phyloP scores from a whole-genome alignment of 2,329 filamentous ascomycete genomes.

The Stagonosporopsis vannaccii region DNA sequence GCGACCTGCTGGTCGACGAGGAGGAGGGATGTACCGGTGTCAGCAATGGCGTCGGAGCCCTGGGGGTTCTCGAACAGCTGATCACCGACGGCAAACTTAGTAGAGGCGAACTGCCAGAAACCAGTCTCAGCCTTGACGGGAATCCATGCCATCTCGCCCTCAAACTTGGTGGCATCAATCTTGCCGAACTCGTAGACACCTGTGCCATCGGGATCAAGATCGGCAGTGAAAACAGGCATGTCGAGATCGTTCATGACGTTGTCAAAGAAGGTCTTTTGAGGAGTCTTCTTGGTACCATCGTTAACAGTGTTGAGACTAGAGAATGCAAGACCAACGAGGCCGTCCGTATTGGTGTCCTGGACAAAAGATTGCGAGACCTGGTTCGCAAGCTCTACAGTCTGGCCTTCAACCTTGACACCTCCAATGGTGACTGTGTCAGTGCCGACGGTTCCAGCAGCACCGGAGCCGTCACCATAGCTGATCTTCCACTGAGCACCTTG shows the following conservation, averaged over 20 bases:
- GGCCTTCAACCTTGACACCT: constrained; percentile 65
- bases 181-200: constrained; percentile 78
- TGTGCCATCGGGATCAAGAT: constrained; percentile 65
- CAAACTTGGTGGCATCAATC: constrained; percentile 70
- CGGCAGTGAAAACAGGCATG: constrained; percentile 73
- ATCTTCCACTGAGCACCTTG: constrained; percentile 66
- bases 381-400: constrained; percentile 73
- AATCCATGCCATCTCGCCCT: constrained; percentile 67
- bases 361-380: constrained; percentile 66
- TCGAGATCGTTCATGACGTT: constrained; percentile 69
- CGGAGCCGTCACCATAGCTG: constrained; percentile 73
- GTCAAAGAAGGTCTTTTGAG: constrained; percentile 77
- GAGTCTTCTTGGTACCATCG: constrained; percentile 61
- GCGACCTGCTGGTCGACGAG: constrained; percentile 64
- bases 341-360: constrained; percentile 67
- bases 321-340: constrained; percentile 74
- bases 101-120: constrained; percentile 73
- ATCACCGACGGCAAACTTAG: constrained; percentile 63
- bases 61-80: constrained; percentile 63
- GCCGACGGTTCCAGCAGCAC: constrained; percentile 69
- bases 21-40: constrained; percentile 69
- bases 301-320: constrained; percentile 66
- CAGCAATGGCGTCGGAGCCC: constrained; percentile 55
- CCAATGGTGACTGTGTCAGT: constrained; percentile 73
- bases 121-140: constrained; percentile 67